Evolutionary conservation across 2,329 filamentous ascomycete genomes (phyloP), one percentile per base, ranked within the genome.

Genomic region (Arachnomyces sp.): DNA sequence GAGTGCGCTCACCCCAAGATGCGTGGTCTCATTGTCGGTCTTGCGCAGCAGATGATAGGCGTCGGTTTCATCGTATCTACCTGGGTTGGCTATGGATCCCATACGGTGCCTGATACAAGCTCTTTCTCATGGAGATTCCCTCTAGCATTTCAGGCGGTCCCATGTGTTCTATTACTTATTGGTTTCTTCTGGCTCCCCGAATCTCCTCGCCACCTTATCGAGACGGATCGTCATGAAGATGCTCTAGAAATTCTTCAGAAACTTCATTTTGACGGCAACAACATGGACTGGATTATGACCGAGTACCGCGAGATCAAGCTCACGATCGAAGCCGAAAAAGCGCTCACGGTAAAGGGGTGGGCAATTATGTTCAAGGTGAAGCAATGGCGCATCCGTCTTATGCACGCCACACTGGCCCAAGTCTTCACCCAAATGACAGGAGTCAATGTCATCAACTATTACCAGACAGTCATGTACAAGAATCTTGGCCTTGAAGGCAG

Each of bases 261-360:
- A 36, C 63, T 84, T 13, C 75, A 78, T 37, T 71, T 67, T 46
- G 60, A 75, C 35, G 73, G 74, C 5, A 52, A 55, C 3, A 72
- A 76, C 36, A 72, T 76, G 12, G 73, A 74, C 2, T 78, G 69
- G 55, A 74, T 84, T 33, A 59, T 76, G 12, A 61, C 65, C 12
- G 77, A 82, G 52, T 78, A 74, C 54, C 64, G 67, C 33, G 73
- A 78, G 44, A 82, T 82, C 54, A 74, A 74, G 47, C 66, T 71
- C 38, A 80, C 78, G 21, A 80, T 82, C 39, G 70, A 75, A 3
- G 74, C 77, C 1, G 75, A 80, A 52, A 73, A 72, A 38, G 63
- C 68, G 1, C 65, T 77, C 32, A 74, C 71, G 6, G 72, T 69
- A 4, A 53, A 57, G n/a, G 58, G 60, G 11, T 64, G 63, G 51